phyloP scores from a whole-genome alignment of 306 rosid species.

The Morella rubra region DNA sequence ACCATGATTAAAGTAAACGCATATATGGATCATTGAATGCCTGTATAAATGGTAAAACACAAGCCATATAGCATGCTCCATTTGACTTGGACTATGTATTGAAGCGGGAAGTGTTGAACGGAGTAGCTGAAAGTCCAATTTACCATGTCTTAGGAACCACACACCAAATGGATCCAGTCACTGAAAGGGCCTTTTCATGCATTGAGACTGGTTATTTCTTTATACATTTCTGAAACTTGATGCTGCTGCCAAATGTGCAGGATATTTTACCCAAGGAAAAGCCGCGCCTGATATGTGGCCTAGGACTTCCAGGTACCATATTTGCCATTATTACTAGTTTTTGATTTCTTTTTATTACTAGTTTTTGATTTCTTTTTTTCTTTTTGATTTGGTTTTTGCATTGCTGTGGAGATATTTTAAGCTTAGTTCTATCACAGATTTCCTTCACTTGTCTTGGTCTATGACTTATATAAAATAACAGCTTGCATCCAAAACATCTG shows the following conservation, averaged over 20 bases:
- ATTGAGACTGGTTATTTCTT: background rate
- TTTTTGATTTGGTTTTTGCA: background rate
- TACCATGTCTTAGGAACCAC: background rate
- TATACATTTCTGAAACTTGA: conserved; percentile 11
- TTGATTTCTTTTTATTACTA: background rate
- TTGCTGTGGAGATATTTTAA: background rate
- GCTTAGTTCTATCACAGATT: background rate
- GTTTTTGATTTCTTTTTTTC: too few species aligned
- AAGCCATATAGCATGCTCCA: background rate
- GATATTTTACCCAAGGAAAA: conserved; percentile 71
- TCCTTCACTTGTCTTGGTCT: background rate
- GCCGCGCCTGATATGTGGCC: conserved; percentile 86
- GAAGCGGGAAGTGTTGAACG: background rate
- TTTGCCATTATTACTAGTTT: conserved; percentile 8
- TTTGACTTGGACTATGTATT: background rate
- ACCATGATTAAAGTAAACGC: background rate
- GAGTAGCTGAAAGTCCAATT: background rate
- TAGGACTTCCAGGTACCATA: conserved; percentile 87
- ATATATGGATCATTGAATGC: background rate
- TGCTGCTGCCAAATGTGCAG: conserved; percentile 42
- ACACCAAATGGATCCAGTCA: background rate
- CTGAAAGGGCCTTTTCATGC: background rate
- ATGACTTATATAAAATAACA: background rate
- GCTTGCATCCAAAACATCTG: background rate
- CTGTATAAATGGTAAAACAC: background rate